Evolutionary conservation across 1,284 basidiomycete genomes (phyloP).

Genomic region (Vanrija sp.): DNA sequence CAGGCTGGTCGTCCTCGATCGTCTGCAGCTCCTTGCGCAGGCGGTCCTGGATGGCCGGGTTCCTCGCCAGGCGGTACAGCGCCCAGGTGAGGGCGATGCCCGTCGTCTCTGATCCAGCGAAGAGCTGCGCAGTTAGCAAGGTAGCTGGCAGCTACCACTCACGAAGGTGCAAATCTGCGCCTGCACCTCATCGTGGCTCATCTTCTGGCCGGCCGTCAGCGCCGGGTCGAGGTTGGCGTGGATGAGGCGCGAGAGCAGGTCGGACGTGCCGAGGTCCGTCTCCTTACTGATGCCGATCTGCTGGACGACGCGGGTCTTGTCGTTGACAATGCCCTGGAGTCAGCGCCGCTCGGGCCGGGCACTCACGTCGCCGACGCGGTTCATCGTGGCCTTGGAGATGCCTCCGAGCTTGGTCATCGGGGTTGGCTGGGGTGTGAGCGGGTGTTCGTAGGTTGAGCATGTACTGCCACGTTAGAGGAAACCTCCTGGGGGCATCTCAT

Average conservation of each 20-base stretch:
- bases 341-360: too few relatives aligned
- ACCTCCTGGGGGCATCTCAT: too few relatives aligned
- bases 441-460: too few relatives aligned
- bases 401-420: too few relatives aligned
- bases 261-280: conserved; percentile 48
- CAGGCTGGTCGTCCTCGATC: conserved; percentile 41
- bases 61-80: conserved; percentile 62
- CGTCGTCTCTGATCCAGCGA: conserved; percentile 70
- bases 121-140: conserved; percentile 1
- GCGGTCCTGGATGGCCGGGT: conserved; percentile 36
- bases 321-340: too few relatives aligned
- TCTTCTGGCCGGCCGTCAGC: conserved; percentile 54
- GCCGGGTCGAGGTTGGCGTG: conserved; percentile 60
- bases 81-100: conserved; percentile 69
- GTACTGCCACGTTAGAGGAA: too few relatives aligned
- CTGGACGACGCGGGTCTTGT: not conserved
- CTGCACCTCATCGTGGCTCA: conserved; percentile 63
- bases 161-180: conserved; percentile 71
- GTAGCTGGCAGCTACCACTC: too few relatives aligned
- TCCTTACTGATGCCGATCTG: conserved; percentile 39
- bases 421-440: too few relatives aligned
- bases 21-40: too few relatives aligned
- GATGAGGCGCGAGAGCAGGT: conserved; percentile 43
- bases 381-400: too few relatives aligned
- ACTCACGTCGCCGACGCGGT: too few relatives aligned